These are phyloP conservation scores for Citrullus amarus DNA, from an alignment of 306 rosid genomes.

Conservation along the genomic window DNA sequence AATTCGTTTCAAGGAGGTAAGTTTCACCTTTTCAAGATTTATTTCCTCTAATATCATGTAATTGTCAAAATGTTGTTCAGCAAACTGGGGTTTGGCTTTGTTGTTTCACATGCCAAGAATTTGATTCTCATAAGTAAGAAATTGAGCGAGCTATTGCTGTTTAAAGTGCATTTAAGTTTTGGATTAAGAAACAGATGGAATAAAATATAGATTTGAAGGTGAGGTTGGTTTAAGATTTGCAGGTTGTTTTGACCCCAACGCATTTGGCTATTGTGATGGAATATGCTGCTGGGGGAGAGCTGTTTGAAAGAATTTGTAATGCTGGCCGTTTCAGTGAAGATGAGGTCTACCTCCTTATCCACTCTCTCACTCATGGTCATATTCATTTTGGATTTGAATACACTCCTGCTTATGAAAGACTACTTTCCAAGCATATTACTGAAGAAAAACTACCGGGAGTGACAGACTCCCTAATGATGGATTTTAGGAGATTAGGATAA, in stretches of 20 bases:
- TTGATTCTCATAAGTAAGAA: not conserved
- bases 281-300: slow-evolving; percentile 12
- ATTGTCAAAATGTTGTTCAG: not conserved
- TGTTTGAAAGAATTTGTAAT: slow-evolving; percentile 8
- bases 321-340: slow-evolving; percentile 11
- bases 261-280: slow-evolving; percentile 12
- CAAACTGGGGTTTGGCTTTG: not conserved
- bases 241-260: slow-evolving; percentile 12
- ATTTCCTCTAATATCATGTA: not conserved
- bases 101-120: not conserved
- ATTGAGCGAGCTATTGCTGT: not conserved
- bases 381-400: not conserved
- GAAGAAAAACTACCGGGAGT: too few relatives aligned
- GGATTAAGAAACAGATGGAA: not conserved
- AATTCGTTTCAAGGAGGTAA: slow-evolving; percentile 11
- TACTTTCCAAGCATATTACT: too few relatives aligned
- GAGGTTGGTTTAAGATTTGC: not conserved
- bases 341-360: slow-evolving; percentile 4
- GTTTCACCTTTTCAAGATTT: not conserved
- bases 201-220: not conserved
- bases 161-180: not conserved
- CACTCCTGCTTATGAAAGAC: too few relatives aligned
- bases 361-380: not conserved
- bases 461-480: too few relatives aligned
- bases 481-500: too few relatives aligned